phyloP scores from a whole-genome alignment of 2,329 filamentous ascomycete species.

The Fusarium concolor region DNA sequence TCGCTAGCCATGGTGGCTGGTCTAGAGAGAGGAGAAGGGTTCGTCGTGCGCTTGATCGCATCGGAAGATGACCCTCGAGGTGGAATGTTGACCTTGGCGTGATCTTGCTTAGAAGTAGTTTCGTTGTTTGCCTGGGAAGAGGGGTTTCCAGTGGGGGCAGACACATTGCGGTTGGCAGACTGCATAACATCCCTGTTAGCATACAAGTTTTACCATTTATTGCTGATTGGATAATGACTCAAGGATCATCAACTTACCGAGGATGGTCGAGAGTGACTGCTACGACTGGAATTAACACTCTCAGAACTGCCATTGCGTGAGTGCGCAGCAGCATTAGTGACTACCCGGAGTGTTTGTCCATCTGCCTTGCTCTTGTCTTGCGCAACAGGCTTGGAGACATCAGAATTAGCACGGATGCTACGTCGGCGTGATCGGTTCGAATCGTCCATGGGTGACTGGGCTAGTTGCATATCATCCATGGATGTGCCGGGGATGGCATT shows the following conservation, averaged over 20 bases:
- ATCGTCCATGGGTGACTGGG: constrained; percentile 69
- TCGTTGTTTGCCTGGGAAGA: constrained; percentile 62
- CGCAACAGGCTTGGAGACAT: constrained; percentile 34
- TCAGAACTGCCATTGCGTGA: constrained; percentile 71
- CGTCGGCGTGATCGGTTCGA: constrained; percentile 83
- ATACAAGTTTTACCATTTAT: constrained; percentile 49
- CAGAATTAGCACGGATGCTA: constrained; percentile 75
- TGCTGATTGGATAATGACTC: constrained; percentile 59
- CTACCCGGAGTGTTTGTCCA: constrained; percentile 56
- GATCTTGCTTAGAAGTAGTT: constrained; percentile 62
- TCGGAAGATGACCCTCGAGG: constrained; percentile 73
- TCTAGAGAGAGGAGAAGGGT: constrained; percentile 80
- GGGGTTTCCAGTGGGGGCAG: constrained; percentile 65
- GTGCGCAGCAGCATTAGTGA: constrained; percentile 46
- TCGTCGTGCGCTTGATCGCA: constrained; percentile 72
- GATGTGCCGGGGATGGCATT: constrained; percentile 59
- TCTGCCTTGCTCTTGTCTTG: constrained; percentile 48
- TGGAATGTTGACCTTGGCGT: constrained; percentile 69
- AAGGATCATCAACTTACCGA: constrained; percentile 68
- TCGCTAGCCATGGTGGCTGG: constrained; percentile 72
- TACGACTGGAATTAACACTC: constrained; percentile 69
- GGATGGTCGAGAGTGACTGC: constrained; percentile 69
- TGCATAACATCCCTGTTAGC: constrained; percentile 63
- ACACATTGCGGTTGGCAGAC: constrained; percentile 70
- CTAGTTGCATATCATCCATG: constrained; percentile 77